Base-by-base conservation (phyloP, 192 early-diverging fungal species). In the Entomortierella parvispora region DNA sequence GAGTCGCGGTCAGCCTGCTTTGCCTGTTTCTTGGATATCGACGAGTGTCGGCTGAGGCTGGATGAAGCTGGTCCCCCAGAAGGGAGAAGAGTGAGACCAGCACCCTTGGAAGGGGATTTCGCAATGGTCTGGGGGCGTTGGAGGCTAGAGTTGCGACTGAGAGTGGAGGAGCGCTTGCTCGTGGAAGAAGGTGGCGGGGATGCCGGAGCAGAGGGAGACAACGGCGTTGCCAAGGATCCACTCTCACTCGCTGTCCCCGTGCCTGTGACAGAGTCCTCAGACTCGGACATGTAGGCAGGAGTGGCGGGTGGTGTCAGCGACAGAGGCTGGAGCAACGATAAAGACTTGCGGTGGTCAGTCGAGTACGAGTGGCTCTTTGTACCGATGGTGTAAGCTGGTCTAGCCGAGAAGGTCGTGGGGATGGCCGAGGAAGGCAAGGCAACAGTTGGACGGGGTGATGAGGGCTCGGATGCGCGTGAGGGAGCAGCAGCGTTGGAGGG, bases 381-480 rank as follows among this genome's bases (percentile, higher is more conserved):
- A 34, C 72, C 72, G n/a, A 76, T 76, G 22, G 72, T 76, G 18
- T 76, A 76, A 43, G 65, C 59, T 1, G 72, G 72, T 4, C 65
- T 37, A 33, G 50, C 51, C n/a, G 64, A 32, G 53, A 76, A 66
- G 34, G 28, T 42, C 33, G 47, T 32, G 22, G 72, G 72, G 14
- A 76, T 29, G 32, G 72, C 26, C 5, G 72, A 31, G 18, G 72
- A 76, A 14, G 72, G 72, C 25, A 76, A 58, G 2, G 59, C 34
- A 20, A 43, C 57, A 12, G 71, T 40, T 9, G 72, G 64, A 17
- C 44, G 42, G n/a, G 69, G 69, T 20, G 68, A 62, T 7, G 59
- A 52, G 2, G 69, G 59, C 61, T 63, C 69, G 40, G 68, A 56
- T 18, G 44, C 52, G 6, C 23, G 15, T 10, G 52, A 51, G 45